Base-by-base conservation (phyloP, 768 basidiomycete genomes). In the Hericium rajendrae region DNA sequence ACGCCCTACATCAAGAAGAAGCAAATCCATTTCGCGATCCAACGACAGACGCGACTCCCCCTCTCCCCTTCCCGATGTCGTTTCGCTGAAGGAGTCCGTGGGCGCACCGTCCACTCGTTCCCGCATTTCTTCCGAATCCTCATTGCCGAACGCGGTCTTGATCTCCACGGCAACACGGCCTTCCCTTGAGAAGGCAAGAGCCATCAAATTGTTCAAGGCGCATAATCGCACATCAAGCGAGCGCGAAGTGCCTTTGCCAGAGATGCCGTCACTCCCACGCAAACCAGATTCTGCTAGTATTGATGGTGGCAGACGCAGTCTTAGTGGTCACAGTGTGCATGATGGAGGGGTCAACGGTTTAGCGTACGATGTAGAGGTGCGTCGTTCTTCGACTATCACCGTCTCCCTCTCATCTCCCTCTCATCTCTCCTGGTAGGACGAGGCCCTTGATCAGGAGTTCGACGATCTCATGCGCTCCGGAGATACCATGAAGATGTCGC, bases 401-500 rank as follows among this genome's bases (percentile, higher is more conserved):
- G 24, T 38, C 20, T 50, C 18, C 39, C 56, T 57, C 46, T 39
- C 43, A 53, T 38, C 20, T 48, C 18, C 39, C 56, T 57, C 46
- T 39, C 43, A 53, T 24, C 28, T 52, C 26, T 56, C 48, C 32
- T 38, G 58, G 53, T 53, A 22, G 50, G 46, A 32, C 32, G 32
- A 32, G 9, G 6, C 9, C 8, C 32, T 32, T 68, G 63, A 65
- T 56, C 85, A 88, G 60, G 90, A 95, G 69, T 97, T 98, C 69
- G 94, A 98, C 71, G 85, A 92, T 70, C 76, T 97, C 70, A 86
- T 98, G 84, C 83, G 82, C 53, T 92, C 90, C 58, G 82, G 86
- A 59, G 78, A 87, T 57, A 97, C 94, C 18, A 89, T 97, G 88
- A 97, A 92, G 68, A 85, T 98, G 64, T 95, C 93, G 43, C 78